Evolutionary conservation across 768 basidiomycete genomes (phyloP).

Genomic region (Rubroboletus pulcherrimus): DNA sequence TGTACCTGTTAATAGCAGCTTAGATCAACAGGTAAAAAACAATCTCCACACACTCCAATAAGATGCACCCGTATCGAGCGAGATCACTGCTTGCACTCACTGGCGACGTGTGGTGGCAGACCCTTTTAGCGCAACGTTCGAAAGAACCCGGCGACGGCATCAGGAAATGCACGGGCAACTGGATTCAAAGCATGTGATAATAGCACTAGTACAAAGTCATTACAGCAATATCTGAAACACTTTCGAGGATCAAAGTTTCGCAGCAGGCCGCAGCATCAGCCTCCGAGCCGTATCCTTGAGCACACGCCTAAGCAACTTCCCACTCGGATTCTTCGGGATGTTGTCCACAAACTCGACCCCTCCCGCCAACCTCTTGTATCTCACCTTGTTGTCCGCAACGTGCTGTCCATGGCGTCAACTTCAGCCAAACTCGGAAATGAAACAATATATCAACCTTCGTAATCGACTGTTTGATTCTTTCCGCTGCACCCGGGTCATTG

Average conservation of each 20-base stretch:
- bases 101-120: too few relatives aligned
- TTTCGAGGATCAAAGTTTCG: constrained; percentile 26
- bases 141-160: too few relatives aligned
- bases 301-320: constrained; percentile 58
- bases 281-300: constrained; percentile 48
- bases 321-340: constrained; percentile 69
- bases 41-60: too few relatives aligned
- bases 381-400: constrained; percentile 53
- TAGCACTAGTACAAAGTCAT: not conserved
- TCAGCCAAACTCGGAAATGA: not conserved
- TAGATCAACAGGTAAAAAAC: too few relatives aligned
- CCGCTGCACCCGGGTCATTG: constrained; percentile 30
- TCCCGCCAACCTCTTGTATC: constrained; percentile 59
- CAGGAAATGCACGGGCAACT: too few relatives aligned
- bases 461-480: constrained; percentile 39
- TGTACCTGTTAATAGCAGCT: too few relatives aligned
- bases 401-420: constrained; percentile 35
- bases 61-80: too few relatives aligned
- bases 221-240: not conserved
- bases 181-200: too few relatives aligned
- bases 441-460: constrained; percentile 44
- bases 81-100: too few relatives aligned
- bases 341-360: constrained; percentile 60
- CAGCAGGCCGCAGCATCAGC: constrained; percentile 4
- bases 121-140: too few relatives aligned